These are phyloP conservation scores for Ophiostoma ulmi DNA, from an alignment of 2,329 filamentous ascomycete species.

Conservation along the genomic window DNA sequence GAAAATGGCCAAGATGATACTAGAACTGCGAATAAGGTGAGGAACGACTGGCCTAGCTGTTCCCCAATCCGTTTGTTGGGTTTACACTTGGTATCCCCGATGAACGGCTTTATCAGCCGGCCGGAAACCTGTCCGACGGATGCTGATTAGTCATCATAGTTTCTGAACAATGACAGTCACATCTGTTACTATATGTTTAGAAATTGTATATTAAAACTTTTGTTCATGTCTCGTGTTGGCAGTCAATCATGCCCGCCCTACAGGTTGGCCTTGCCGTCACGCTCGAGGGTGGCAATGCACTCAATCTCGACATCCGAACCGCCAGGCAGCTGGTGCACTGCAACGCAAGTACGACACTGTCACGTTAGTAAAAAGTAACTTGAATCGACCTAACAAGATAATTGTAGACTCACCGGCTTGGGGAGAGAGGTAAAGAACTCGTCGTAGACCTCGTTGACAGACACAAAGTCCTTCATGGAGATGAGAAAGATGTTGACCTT, in stretches of 20 bases:
- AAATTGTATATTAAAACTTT: background rate
- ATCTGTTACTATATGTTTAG: background rate
- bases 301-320: slow-evolving; percentile 71
- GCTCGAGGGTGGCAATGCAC: slow-evolving; percentile 41
- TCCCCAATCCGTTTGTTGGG: background rate
- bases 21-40: background rate
- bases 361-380: background rate
- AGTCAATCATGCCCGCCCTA: background rate
- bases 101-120: background rate
- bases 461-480: slow-evolving; percentile 59
- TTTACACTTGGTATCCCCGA: background rate
- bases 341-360: slow-evolving; percentile 60
- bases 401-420: slow-evolving; percentile 41
- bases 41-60: background rate
- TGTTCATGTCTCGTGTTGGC: background rate
- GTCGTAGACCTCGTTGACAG: slow-evolving; percentile 53
- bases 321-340: slow-evolving; percentile 66
- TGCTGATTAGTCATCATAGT: background rate
- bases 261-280: background rate
- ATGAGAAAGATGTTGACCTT: slow-evolving; percentile 64
- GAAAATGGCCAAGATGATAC: background rate
- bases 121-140: background rate
- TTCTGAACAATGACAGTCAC: background rate
- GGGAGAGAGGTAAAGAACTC: slow-evolving; percentile 43
- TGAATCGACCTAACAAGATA: background rate